Base-by-base conservation (phyloP, 305 asterid genomes). In the Nicotiana rustica region DNA sequence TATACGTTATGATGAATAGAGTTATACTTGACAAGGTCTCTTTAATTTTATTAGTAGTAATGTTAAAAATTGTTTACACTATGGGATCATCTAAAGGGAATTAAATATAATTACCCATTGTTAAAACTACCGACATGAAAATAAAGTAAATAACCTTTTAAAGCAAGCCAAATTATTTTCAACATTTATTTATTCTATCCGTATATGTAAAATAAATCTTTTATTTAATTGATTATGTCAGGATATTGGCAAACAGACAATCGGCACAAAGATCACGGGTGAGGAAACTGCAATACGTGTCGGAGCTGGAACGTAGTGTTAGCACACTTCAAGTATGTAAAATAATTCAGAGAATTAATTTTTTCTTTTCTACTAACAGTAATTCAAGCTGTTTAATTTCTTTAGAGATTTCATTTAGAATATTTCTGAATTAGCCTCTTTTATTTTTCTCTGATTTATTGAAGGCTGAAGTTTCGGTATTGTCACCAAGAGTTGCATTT, bases 201-300 rank as follows among this genome's bases (percentile, higher is more conserved):
- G 5, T 35, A 35, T 35, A 35, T 1, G 3, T 44, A 44, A 44
- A 3, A 44, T 44, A 8, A 44, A 44, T 44, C 52, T 44, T 8
- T 1, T 9, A 44, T 8, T 41, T 44, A 44, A 25, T 15, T 15
- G 49, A 17, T n/a, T 55, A 55, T 33, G 18, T 25, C 87, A 95
- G 99, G 88, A 93, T 95, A 41, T 85, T 95, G 92, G 99, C 99
- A 18, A 95, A 95, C 80, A 86, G 99, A 89, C 99, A 93, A 88
- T 95, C 99, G 3, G 99, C 99, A 0, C 99, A 95, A 77, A 90
- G 97, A 85, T 95, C 99, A 52, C 82, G 99, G 84, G 99, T 95
- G 92, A 91, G 97, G 86, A 95, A 95, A 85, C 52, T 95, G 0
- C 97, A 93, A 65, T 95, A 95, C 88, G 89, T 95, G 60, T 95